Evolutionary conservation across 2,329 filamentous ascomycete species (phyloP), one percentile per base, ranked within the genome.

Genomic region (Cercospora sp.): DNA sequence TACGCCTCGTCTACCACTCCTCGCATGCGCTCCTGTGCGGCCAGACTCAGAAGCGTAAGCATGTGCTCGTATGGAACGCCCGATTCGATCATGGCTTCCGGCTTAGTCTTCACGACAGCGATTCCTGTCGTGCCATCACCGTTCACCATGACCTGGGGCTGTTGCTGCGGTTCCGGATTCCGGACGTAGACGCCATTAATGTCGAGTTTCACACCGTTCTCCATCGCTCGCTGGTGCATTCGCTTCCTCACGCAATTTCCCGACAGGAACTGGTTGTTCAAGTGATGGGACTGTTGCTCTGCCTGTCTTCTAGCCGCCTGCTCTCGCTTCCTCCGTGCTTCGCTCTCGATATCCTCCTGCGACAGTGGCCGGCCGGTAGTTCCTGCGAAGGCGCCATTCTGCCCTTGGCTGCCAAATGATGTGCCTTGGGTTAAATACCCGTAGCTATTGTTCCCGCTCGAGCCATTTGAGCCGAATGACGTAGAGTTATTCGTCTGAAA

Each of bases 31-130:
- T 96, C 91, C 76, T 94, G 92, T 9, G 92, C 89, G 18, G 92
- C 91, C 66, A 97, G 86, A 5, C 93, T 95, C 67, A 97, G 78
- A 16, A 97, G 83, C 28, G 92, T 91, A 55, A 97, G 81, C 72
- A 97, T 91, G 69, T 97, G 93, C 13, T 91, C 90, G 36, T 97
- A 83, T 64, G 87, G 89, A 1, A 91, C 88, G 53, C 93, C 91
- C 20, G 80, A 77, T 39, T 90, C 88, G 0, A 95, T 91, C 92
- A 71, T 81, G 74, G 63, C 75, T 64, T 76, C 74, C 20, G 72
- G 65, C 55, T 71, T 71, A 20, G 53, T 66, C 36, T 72, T 71
- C 2, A 73, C 67, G 16, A 72, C 70, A 13, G 70, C 75, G 10
- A 77, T 70, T 8, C 76, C 77, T 57, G 75, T 72, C 2, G 67